These are phyloP conservation scores for Cyamopsis tetragonoloba DNA, from an alignment of 306 rosid species.

Conservation along the genomic window DNA sequence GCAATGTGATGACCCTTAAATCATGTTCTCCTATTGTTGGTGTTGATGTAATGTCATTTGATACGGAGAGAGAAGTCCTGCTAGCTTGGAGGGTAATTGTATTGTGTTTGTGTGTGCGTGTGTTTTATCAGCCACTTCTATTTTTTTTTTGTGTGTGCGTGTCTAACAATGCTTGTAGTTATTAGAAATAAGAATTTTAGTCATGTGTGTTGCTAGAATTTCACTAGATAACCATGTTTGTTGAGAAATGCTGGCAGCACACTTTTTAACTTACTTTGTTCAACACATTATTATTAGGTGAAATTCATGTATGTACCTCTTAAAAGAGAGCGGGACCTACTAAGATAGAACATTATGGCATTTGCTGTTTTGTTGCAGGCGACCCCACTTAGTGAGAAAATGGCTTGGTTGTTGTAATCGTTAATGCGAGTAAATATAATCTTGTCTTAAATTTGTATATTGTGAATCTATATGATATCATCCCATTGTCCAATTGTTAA, in stretches of 20 bases:
- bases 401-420: no score
- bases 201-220: no score
- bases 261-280: no score
- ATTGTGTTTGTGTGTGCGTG: conserved; percentile 6
- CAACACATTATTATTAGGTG: no score
- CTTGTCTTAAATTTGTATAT: not conserved
- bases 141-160: not conserved
- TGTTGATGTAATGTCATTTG: conserved; percentile 84
- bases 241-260: no score
- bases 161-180: not conserved
- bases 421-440: not conserved
- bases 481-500: conserved; percentile 22
- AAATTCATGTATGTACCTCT: no score
- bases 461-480: conserved; percentile 13
- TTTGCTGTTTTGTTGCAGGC: no score
- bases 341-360: no score
- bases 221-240: no score
- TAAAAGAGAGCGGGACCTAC: no score
- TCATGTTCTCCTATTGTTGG: conserved; percentile 96
- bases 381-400: no score
- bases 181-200: not conserved
- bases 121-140: no score
- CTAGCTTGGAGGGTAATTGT: conserved; percentile 93
- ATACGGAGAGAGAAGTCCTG: conserved; percentile 84
- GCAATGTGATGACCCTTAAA: conserved; percentile 89